Evolutionary conservation across 2,329 filamentous ascomycete species (phyloP).

Genomic region (Dryadomyces quercus-mongolicae): DNA sequence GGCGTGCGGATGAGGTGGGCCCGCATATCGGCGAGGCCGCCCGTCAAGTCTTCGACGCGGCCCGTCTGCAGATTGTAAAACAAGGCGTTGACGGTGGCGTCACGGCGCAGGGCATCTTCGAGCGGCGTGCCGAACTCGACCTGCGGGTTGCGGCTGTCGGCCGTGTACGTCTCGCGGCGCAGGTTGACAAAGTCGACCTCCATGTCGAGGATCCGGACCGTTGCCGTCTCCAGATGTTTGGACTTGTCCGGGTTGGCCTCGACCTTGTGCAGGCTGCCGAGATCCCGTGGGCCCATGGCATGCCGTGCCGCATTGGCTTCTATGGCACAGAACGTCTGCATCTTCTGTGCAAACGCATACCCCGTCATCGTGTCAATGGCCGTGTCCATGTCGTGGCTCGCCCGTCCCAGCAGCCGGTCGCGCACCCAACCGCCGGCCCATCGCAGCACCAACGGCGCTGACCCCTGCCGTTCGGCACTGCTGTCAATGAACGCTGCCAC

Average conservation of each 20-base stretch:
- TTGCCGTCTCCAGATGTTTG: slow-evolving; percentile 89
- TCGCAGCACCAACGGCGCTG: slow-evolving; percentile 50
- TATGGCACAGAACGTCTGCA: slow-evolving; percentile 55
- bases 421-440: slow-evolving; percentile 85
- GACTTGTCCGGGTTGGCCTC: slow-evolving; percentile 90
- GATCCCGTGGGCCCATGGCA: slow-evolving; percentile 39
- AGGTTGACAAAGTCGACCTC: slow-evolving; percentile 94
- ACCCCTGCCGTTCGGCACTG: neutral
- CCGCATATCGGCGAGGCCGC: slow-evolving; percentile 64
- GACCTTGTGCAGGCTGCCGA: slow-evolving; percentile 76
- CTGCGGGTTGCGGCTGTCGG: slow-evolving; percentile 79
- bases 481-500: slow-evolving; percentile 59
- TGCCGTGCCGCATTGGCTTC: slow-evolving; percentile 51
- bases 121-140: slow-evolving; percentile 89
- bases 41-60: slow-evolving; percentile 74
- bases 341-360: slow-evolving; percentile 56
- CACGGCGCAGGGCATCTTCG: slow-evolving; percentile 79
- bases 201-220: slow-evolving; percentile 70
- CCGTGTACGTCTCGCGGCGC: slow-evolving; percentile 78
- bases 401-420: slow-evolving; percentile 63
- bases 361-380: slow-evolving; percentile 82
- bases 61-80: slow-evolving; percentile 86
- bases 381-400: slow-evolving; percentile 72
- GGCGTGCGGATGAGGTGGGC: slow-evolving; percentile 69
- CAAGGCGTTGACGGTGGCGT: slow-evolving; percentile 89